Base-by-base conservation (phyloP, 805 yeast genomes). In the Torulaspora delbrueckii region DNA sequence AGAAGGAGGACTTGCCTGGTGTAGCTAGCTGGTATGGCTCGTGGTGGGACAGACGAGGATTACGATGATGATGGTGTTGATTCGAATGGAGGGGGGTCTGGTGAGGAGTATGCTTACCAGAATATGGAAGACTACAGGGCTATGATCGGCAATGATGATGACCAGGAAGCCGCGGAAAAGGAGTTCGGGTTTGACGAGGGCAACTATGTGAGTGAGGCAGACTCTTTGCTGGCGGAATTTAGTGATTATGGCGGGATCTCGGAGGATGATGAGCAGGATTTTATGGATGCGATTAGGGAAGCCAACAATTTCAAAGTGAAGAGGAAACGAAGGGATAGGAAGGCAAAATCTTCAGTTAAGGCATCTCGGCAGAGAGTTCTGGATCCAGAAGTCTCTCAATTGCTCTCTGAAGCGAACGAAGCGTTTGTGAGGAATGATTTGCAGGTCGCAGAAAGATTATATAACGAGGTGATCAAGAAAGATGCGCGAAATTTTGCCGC, bases 401-500 rank as follows among this genome's bases (percentile, higher is more conserved):
- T 82, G 44, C 63, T 87, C 18, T 81, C 91, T 8, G 73, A 74
- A 53, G 96, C 95, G 1, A 85, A 87, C 57, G 89, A 82, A 54
- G 86, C 88, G 0, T 89, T 82, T 70, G 95, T 85, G 1, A 60
- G 75, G 25, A 74, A 75, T 40, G 83, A 84, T 55, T 72, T 77
- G 14, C 77, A 74, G 25, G 72, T 68, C 1, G 91, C 95, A 0
- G 75, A 78, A 53, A 67, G 75, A 41, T 60, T 75, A 40, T 90
- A 76, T 64, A 68, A 72, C 53, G 86, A 79, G 50, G 95, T 88
- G 9, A 81, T 91, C 48, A 80, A 82, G 55, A 72, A 81, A 43
- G 96, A 89, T 59, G 82, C 86, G 10, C 77, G 78, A 53, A 84
- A 86, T 60, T 83, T 79, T 62, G 79, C 85, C 37, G 96, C 96